Evolutionary conservation across 2,329 filamentous ascomycete species (phyloP).

Genomic region (Sordariomycetes sp.): DNA sequence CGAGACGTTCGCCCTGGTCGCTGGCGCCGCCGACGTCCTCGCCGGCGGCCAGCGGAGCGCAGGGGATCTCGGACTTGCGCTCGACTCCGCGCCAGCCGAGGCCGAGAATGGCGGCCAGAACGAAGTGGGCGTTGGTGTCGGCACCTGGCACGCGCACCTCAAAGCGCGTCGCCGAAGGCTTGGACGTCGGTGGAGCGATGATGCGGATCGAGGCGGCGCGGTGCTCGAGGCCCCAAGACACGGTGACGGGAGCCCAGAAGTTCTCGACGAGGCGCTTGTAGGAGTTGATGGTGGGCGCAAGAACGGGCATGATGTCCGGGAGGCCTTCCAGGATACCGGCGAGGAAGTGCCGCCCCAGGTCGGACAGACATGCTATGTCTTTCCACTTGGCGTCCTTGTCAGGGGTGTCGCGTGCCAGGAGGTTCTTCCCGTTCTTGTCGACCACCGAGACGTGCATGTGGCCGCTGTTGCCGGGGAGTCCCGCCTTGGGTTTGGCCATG

Average conservation of each 20-base stretch:
- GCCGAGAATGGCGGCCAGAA: constrained; percentile 77
- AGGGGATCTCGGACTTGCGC: constrained; percentile 77
- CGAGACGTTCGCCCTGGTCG: constrained; percentile 69
- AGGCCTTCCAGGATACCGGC: constrained; percentile 83
- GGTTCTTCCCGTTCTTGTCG: constrained; percentile 70
- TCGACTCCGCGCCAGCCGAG: constrained; percentile 87
- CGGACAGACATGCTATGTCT: constrained; percentile 73
- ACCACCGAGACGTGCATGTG: constrained; percentile 93
- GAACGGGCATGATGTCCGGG: constrained; percentile 88
- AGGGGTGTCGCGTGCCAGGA: constrained; percentile 64
- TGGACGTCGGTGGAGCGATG: constrained; percentile 80
- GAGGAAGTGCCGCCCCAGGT: constrained; percentile 85
- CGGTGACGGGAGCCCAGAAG: constrained; percentile 97
- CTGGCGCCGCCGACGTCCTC: constrained; percentile 65
- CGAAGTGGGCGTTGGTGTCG: constrained; percentile 82
- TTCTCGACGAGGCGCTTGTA: constrained; percentile 98
- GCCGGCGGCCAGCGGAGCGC: constrained; percentile 76
- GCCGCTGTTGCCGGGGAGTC: constrained; percentile 87
- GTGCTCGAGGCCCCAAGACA: constrained; percentile 95
- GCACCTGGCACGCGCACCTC: constrained; percentile 92
- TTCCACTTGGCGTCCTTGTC: constrained; percentile 65
- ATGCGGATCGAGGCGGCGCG: constrained; percentile 84
- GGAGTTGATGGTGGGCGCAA: constrained; percentile 92
- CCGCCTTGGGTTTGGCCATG: constrained; percentile 94
- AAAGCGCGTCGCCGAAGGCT: constrained; percentile 78